Conservation (phyloP, 2,329 filamentous ascomycete genomes). For the Cadophora luteo-olivacea region DNA sequence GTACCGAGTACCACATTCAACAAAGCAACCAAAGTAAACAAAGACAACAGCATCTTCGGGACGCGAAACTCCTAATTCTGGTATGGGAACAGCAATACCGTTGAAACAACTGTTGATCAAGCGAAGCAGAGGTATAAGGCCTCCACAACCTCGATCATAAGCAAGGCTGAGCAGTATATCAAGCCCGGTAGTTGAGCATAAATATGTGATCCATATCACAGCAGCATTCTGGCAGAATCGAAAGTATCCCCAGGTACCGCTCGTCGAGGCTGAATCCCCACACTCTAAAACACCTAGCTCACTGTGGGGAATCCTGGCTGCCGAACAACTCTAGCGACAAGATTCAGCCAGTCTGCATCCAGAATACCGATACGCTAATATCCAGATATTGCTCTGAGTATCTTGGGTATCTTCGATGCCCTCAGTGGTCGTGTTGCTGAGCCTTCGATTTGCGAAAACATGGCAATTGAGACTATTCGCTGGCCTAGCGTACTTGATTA, state of each 20-base stretch:
- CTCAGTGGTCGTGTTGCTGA: background rate
- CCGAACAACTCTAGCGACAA: background rate
- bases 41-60: background rate
- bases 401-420: constrained; percentile 2
- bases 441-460: background rate
- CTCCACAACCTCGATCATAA: background rate
- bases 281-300: constrained; percentile 4
- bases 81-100: background rate
- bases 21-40: background rate
- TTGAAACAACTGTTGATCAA: background rate
- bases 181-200: constrained; percentile 15
- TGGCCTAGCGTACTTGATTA: background rate
- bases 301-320: constrained; percentile 20
- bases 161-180: background rate
- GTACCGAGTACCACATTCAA: background rate
- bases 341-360: background rate
- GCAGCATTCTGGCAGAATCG: constrained; percentile 23
- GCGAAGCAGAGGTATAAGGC: background rate
- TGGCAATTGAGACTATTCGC: background rate
- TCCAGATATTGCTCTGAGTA: background rate
- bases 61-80: background rate
- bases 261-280: constrained; percentile 21
- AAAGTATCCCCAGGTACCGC: background rate
- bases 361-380: background rate
- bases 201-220: background rate